Evolutionary conservation across 139 green algal species (phyloP).

Genomic region (Penium margaritaceum): DNA sequence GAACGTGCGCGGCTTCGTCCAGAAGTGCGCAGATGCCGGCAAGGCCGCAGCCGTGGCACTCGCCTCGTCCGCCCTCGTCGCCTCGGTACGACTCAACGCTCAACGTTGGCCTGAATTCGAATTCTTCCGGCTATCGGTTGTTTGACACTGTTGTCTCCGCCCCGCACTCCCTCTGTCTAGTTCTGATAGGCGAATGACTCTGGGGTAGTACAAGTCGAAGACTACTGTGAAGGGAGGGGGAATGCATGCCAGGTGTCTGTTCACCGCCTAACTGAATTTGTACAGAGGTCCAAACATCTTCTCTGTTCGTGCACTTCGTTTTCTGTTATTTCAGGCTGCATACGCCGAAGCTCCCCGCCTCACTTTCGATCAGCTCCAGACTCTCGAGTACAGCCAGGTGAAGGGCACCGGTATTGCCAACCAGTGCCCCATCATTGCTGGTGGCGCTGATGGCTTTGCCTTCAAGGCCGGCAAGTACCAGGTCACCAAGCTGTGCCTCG

Average conservation of each 20-base stretch:
- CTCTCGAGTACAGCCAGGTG: conserved; percentile 94
- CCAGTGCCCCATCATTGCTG: conserved; percentile 86
- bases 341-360: conserved; percentile 42
- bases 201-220: neutral
- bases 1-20: conserved; percentile 22
- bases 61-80: conserved; percentile 33
- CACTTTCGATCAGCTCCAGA: conserved; percentile 90
- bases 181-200: too few relatives aligned
- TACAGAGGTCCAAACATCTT: neutral
- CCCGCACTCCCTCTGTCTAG: too few relatives aligned
- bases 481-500: conserved; percentile 93
- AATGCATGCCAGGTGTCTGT: neutral
- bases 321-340: neutral
- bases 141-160: too few relatives aligned
- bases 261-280: neutral
- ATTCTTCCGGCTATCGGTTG: too few relatives aligned
- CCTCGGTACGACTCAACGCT: neutral
- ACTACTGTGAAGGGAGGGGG: neutral
- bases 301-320: neutral
- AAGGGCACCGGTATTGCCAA: conserved; percentile 96
- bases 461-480: conserved; percentile 73
- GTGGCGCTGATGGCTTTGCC: conserved; percentile 30
- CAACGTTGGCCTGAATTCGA: neutral
- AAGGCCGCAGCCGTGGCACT: conserved; percentile 38
- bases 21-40: conserved; percentile 33